These are phyloP conservation scores for Centaurea solstitialis DNA, from an alignment of 129 eudicot genomes.

Conservation along the genomic window DNA sequence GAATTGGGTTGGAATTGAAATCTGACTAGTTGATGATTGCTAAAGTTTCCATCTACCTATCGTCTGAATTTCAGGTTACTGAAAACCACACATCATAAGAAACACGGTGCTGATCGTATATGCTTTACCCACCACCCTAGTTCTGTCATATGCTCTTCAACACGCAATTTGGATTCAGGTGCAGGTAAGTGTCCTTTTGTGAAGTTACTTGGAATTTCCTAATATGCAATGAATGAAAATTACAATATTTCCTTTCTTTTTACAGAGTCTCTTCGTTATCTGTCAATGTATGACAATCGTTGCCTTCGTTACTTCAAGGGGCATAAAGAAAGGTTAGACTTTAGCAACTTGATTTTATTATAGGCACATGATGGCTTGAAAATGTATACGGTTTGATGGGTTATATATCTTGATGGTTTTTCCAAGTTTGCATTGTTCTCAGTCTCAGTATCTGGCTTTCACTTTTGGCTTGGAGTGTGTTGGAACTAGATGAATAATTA, in stretches of 20 bases:
- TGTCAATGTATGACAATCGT: constrained; percentile 94
- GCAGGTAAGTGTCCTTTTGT: constrained; percentile 42
- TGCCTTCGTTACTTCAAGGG: constrained; percentile 96
- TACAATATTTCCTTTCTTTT: background rate
- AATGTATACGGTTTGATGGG: constrained; percentile 7
- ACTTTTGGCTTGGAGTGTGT: constrained; percentile 11
- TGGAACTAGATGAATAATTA: background rate
- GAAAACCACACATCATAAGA: constrained; percentile 89
- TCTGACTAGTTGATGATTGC: background rate
- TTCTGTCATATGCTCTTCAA: constrained; percentile 89
- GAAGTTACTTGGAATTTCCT: background rate
- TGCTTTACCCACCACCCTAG: constrained; percentile 95
- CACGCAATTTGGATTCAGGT: constrained; percentile 56
- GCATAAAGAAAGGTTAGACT: constrained; percentile 78
- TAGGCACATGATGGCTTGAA: background rate
- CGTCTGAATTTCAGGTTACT: constrained; percentile 55
- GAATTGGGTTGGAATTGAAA: no score
- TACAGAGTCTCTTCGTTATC: constrained; percentile 80
- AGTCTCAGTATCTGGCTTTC: background rate
- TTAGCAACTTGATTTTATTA: constrained; percentile 3
- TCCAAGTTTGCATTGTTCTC: background rate
- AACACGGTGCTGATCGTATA: constrained; percentile 93
- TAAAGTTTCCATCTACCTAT: constrained; percentile 9
- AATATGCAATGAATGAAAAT: constrained; percentile 13
- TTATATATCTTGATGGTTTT: constrained; percentile 18